Evolutionary conservation across 768 basidiomycete genomes (phyloP).

Genomic region (Terana coerulea): DNA sequence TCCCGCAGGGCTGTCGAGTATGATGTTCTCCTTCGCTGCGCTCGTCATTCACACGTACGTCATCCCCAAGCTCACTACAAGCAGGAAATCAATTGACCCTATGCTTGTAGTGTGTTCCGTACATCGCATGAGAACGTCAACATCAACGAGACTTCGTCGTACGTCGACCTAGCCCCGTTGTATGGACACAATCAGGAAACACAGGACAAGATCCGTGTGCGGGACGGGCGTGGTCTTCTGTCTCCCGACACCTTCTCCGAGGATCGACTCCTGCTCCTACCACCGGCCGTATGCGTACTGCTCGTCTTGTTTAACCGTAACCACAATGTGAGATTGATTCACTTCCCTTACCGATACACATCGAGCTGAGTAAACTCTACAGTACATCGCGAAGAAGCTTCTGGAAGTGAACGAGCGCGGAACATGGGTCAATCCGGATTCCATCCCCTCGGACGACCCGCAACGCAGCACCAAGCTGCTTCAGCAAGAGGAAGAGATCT

Average conservation of each 20-base stretch:
- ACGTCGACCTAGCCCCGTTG: constrained; percentile 79
- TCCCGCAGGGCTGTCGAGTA: constrained; percentile 71
- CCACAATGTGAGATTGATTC: constrained; percentile 60
- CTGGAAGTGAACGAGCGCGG: constrained; percentile 80
- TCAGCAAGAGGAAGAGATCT: constrained; percentile 51
- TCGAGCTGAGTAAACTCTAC: not conserved
- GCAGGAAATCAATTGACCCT: not conserved
- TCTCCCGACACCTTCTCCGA: constrained; percentile 76
- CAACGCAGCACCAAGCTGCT: constrained; percentile 30
- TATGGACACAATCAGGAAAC: constrained; percentile 70
- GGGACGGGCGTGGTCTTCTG: constrained; percentile 63
- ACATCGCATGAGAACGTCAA: constrained; percentile 62
- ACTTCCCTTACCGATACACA: not conserved
- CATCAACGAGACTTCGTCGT: constrained; percentile 84
- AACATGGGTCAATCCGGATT: constrained; percentile 53
- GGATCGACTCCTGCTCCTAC: constrained; percentile 73
- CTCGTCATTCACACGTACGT: constrained; percentile 73
- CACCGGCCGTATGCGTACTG: constrained; percentile 70
- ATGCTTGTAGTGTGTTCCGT: constrained; percentile 65
- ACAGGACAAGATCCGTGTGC: constrained; percentile 52
- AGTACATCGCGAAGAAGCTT: constrained; percentile 80
- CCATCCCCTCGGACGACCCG: constrained; percentile 28
- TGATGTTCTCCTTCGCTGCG: constrained; percentile 82
- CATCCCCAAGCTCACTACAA: not conserved
- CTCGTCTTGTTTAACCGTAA: constrained; percentile 88